These are phyloP conservation scores for Biscogniauxia mediterranea DNA, from an alignment of 2,329 filamentous ascomycete species.

Conservation along the genomic window DNA sequence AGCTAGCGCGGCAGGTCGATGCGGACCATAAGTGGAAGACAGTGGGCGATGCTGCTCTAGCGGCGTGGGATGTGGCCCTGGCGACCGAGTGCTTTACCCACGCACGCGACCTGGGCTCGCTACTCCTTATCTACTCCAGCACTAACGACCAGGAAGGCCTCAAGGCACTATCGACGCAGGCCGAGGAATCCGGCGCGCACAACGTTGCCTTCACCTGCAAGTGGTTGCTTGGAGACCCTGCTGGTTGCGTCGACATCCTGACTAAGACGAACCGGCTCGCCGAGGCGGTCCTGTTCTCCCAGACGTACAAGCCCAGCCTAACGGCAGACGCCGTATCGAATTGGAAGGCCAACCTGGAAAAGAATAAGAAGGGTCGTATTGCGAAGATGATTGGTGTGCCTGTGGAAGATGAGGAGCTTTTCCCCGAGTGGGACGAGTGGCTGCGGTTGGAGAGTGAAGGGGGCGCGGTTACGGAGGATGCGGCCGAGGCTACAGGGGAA, in stretches of 20 bases:
- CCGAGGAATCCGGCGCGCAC: conserved; percentile 74
- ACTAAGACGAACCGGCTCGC: conserved; percentile 74
- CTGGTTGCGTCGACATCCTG: conserved; percentile 77
- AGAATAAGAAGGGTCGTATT: conserved; percentile 80
- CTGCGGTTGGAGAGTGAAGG: conserved; percentile 76
- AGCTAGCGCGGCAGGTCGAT: conserved; percentile 78
- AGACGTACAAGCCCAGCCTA: conserved; percentile 89
- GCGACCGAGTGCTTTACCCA: conserved; percentile 92
- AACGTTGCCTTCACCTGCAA: conserved; percentile 91
- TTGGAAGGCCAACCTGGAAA: conserved; percentile 85
- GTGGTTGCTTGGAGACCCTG: conserved; percentile 83
- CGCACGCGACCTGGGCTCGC: conserved; percentile 84
- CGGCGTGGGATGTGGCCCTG: conserved; percentile 80
- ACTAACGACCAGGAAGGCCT: conserved; percentile 78
- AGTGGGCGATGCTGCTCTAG: conserved; percentile 86
- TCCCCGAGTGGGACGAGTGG: conserved; percentile 96
- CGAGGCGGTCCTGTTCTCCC: conserved; percentile 87
- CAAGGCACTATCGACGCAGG: conserved; percentile 68
- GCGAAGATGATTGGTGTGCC: conserved; percentile 81
- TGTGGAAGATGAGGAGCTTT: conserved; percentile 80
- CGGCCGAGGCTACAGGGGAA: conserved; percentile 22
- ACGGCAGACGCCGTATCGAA: conserved; percentile 64
- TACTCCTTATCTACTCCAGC: conserved; percentile 85
- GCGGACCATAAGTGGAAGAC: conserved; percentile 98
- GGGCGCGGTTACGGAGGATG: conserved; percentile 38